Conservation (phyloP, 2,329 filamentous ascomycete genomes). For the Stagonosporopsis tanaceti region DNA sequence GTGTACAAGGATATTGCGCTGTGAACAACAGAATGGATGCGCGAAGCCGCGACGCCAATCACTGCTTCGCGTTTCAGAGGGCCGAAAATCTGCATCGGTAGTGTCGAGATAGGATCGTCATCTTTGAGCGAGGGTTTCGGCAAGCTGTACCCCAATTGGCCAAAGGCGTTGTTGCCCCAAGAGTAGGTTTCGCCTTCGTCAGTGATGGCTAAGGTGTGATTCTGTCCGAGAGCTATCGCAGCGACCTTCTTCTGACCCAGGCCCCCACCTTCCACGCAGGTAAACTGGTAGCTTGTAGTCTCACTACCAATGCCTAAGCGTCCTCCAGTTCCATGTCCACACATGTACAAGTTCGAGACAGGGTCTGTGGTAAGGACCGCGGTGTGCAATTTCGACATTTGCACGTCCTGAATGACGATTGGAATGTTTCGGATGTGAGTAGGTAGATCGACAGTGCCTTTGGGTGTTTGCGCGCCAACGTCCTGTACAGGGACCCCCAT, state of each 20-base stretch:
- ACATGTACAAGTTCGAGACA: constrained; percentile 89
- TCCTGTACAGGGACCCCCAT: constrained; percentile 45
- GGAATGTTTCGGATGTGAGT: constrained; percentile 75
- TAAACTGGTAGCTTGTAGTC: constrained; percentile 85
- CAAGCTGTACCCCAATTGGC: constrained; percentile 84
- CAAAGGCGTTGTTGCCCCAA: constrained; percentile 88
- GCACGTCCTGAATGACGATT: constrained; percentile 79
- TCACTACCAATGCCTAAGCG: constrained; percentile 90
- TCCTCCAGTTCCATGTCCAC: constrained; percentile 89
- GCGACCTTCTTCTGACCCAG: constrained; percentile 76
- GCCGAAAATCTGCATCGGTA: constrained; percentile 89
- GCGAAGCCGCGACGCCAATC: constrained; percentile 83
- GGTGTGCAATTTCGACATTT: constrained; percentile 90
- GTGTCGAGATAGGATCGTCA: constrained; percentile 81
- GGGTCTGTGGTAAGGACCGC: constrained; percentile 88
- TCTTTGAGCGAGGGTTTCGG: constrained; percentile 73
- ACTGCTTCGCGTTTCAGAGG: constrained; percentile 86
- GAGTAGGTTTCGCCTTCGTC: constrained; percentile 91
- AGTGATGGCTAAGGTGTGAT: constrained; percentile 86
- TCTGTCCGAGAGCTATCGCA: constrained; percentile 85
- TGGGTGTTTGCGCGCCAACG: constrained; percentile 36
- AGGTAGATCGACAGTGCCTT: constrained; percentile 68
- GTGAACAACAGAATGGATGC: constrained; percentile 89
- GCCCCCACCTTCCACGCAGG: constrained; percentile 77
- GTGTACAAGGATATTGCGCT: constrained; percentile 84